phyloP scores from a whole-genome alignment of 768 basidiomycete genomes.

The Tylopilus intermedius region DNA sequence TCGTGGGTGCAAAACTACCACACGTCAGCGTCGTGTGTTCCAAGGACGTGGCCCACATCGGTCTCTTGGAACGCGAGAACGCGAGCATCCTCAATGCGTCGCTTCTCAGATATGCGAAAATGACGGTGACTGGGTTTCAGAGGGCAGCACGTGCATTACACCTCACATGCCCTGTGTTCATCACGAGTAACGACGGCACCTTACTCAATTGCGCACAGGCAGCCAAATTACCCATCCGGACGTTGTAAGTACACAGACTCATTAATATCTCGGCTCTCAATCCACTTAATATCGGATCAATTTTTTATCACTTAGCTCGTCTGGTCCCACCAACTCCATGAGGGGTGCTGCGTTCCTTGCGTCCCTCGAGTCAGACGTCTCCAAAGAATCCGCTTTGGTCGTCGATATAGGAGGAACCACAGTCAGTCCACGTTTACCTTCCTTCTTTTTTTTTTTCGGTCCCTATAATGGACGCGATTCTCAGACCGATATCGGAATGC shows the following conservation, averaged over 20 bases:
- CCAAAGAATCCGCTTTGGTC: slow-evolving; percentile 43
- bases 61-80: slow-evolving; percentile 61
- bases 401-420: slow-evolving; percentile 66
- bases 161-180: slow-evolving; percentile 46
- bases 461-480: slow-evolving; percentile 10
- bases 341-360: slow-evolving; percentile 60
- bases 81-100: slow-evolving; percentile 66
- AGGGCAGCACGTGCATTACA: slow-evolving; percentile 44
- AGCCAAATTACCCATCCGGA: slow-evolving; percentile 55
- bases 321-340: slow-evolving; percentile 67
- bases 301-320: slow-evolving; percentile 29
- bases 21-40: slow-evolving; percentile 48
- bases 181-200: slow-evolving; percentile 60
- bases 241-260: slow-evolving; percentile 35
- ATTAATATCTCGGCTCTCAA: slow-evolving; percentile 8
- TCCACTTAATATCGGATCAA: neutral
- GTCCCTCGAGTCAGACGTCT: slow-evolving; percentile 31
- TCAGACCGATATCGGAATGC: slow-evolving; percentile 57
- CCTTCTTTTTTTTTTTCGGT: slow-evolving; percentile 1
- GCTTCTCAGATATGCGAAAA: slow-evolving; percentile 52
- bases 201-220: slow-evolving; percentile 47
- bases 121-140: slow-evolving; percentile 51
- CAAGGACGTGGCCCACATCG: slow-evolving; percentile 53
- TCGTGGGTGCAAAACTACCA: slow-evolving; percentile 38
- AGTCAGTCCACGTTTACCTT: slow-evolving; percentile 17